A percentile compares a stretch with the other conserved stretches of the same genome.
Conservation (phyloP, 139 green algal species). For the Chlorella sp. region DNA sequence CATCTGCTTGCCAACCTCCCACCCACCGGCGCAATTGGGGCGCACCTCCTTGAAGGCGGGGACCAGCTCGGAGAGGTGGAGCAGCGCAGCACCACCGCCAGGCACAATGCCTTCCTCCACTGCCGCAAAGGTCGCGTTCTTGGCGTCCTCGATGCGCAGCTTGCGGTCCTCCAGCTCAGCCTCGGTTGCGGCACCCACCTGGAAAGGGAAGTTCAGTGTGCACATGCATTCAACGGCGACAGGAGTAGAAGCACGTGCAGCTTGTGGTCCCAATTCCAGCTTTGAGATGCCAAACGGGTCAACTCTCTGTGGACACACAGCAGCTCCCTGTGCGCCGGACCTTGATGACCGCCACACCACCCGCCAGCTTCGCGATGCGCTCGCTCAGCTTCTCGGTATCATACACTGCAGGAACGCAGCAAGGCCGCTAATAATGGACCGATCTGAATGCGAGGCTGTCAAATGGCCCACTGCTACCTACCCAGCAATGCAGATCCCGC, state of each 20-base stretch:
- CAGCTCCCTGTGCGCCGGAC: constrained; percentile 40
- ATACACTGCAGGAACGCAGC: constrained; percentile 75
- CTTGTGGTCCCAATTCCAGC: no score
- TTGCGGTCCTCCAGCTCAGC: constrained; percentile 99
- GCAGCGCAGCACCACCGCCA: constrained; percentile 91
- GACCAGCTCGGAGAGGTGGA: constrained; percentile 91
- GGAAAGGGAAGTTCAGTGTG: no score
- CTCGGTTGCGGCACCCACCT: constrained; percentile 98
- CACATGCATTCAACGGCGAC: no score
- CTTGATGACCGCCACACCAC: constrained; percentile 98
- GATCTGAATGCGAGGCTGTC: no score
- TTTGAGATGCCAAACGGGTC: no score
- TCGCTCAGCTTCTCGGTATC: constrained; percentile 99
- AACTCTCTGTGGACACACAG: no score
- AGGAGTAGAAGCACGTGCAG: no score
- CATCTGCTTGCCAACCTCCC: no score
- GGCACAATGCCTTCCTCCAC: constrained; percentile 96
- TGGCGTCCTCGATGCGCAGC: constrained; percentile 99
- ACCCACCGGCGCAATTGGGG: no score
- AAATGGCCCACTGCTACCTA: no score
- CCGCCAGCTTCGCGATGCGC: constrained; percentile 98
- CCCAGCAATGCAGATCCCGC: no score
- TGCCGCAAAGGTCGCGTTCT: constrained; percentile 99
- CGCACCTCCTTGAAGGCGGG: constrained; percentile 78
- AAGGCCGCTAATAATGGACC: no score